These are phyloP conservation scores for Canavalia gladiata DNA, from an alignment of 306 rosid genomes.

Conservation along the genomic window DNA sequence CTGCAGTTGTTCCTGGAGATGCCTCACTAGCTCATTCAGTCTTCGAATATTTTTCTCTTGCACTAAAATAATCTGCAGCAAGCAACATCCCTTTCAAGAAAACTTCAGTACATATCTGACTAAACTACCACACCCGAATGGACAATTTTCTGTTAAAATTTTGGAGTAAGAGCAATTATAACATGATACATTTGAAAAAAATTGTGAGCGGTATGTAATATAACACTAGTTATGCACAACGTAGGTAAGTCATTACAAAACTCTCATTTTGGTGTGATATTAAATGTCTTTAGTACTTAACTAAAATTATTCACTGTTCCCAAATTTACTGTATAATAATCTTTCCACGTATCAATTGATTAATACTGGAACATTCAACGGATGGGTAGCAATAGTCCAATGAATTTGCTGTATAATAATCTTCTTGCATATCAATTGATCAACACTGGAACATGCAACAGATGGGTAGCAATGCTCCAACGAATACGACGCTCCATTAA, in stretches of 20 bases:
- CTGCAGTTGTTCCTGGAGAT: conserved; percentile 73
- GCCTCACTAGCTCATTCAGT: conserved; percentile 74
- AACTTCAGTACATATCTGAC: conserved; percentile 19
- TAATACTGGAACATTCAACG: conserved; percentile 7
- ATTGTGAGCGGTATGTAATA: background rate
- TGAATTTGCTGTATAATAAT: conserved; percentile 6
- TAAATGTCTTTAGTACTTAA: background rate
- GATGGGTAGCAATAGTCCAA: background rate
- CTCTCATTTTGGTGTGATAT: conserved; percentile 27
- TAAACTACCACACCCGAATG: conserved; percentile 1
- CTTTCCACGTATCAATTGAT: background rate
- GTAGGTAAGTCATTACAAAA: conserved; percentile 16
- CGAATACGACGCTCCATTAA: background rate
- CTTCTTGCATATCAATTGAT: background rate
- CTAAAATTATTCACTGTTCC: background rate
- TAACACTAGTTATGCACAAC: conserved; percentile 17
- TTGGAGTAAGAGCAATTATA: background rate
- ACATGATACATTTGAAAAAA: background rate
- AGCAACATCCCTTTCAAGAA: conserved; percentile 42
- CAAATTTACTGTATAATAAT: conserved; percentile 7
- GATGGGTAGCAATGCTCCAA: background rate
- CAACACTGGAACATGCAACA: conserved; percentile 12
- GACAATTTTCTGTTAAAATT: background rate
- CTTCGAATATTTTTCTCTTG: conserved; percentile 82
- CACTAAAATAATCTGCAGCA: conserved; percentile 68